phyloP scores from a whole-genome alignment of 2,329 filamentous ascomycete species.

The Colletotrichum plurivorum region DNA sequence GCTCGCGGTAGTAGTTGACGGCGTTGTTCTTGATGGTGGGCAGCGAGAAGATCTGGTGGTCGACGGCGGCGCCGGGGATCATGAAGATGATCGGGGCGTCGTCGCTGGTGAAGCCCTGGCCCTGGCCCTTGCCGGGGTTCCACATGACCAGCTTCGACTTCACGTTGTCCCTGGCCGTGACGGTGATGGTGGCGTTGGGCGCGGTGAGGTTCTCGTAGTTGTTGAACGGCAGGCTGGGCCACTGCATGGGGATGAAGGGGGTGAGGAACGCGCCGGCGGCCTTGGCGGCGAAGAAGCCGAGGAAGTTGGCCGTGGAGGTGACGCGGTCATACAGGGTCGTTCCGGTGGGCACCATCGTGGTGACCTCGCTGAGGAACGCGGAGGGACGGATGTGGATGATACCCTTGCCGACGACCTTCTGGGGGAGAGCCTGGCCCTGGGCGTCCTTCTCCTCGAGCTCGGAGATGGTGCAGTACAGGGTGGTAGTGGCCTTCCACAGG shows the following conservation, averaged over 20 bases:
- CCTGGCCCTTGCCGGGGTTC: slow-evolving; percentile 55
- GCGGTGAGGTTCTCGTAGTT: slow-evolving; percentile 67
- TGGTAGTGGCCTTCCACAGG: slow-evolving; percentile 74
- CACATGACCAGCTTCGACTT: slow-evolving; percentile 68
- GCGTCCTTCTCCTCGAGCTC: slow-evolving; percentile 45
- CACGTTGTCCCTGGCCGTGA: slow-evolving; percentile 67
- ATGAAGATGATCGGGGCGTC: slow-evolving; percentile 68
- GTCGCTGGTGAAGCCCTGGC: slow-evolving; percentile 23
- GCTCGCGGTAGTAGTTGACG: slow-evolving; percentile 72
- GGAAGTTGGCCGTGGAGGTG: slow-evolving; percentile 63
- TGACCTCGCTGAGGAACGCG: slow-evolving; percentile 69
- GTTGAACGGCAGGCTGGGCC: slow-evolving; percentile 61
- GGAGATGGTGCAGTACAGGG: slow-evolving; percentile 73
- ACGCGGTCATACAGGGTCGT: slow-evolving; percentile 60
- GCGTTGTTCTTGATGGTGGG: slow-evolving; percentile 74
- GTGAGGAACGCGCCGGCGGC: slow-evolving; percentile 67
- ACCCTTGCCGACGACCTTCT: slow-evolving; percentile 68
- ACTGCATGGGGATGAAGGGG: slow-evolving; percentile 68
- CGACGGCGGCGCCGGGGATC: slow-evolving; percentile 73
- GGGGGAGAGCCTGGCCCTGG: slow-evolving; percentile 47
- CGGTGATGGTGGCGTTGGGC: slow-evolving; percentile 55
- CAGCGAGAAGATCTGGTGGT: slow-evolving; percentile 74
- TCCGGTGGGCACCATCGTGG: slow-evolving; percentile 67
- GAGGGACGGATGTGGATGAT: slow-evolving; percentile 68
- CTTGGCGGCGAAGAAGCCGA: slow-evolving; percentile 69